Evolutionary conservation across 257 asterid species (phyloP), one percentile per base, ranked within the genome.

Genomic region (Solanum pinnatisectum): DNA sequence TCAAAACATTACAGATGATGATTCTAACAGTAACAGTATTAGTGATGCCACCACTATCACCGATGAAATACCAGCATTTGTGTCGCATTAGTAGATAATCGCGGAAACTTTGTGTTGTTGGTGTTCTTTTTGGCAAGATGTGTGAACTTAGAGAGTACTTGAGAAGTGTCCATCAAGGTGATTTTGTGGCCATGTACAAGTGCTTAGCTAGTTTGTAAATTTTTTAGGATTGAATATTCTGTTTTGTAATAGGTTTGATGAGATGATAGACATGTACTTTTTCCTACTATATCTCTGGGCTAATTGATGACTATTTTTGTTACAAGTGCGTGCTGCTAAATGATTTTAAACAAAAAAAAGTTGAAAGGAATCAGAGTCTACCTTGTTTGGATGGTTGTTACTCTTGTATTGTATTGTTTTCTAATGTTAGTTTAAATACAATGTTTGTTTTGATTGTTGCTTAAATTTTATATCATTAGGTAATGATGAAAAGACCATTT

Each of bases 41-140:
- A 94, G 97, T 74, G 95, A 93, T 15, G 94, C 96, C 68, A 93
- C 96, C 87, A 93, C 94, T 42, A 88, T 92, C 84, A 88, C 95
- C 0, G 93, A 93, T 86, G 93, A 86, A 90, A 90, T 72, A 40
- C 89, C 59, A 87, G 91, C 90, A 35, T 85, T 49, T 88, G 88
- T 89, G 68, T 84, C 27, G 4, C 87, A 30, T 63, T 82, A 46
- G 83, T 83, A 78, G 85, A 46, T 18, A 81, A 30, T 44, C 6
- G 1, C 0, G 30, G 42, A 81, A 40, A 20, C 18, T 44, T 4
- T 25, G 81, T 46, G 27, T 44, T 44, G 25, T 78, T 40, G 36
- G 84, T 39, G 30, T 76, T 40, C 32, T 39, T 81, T 79, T 81
- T 46, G 27, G 67, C 40, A 46, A 44, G 27, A 79, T 81, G 85